Base-by-base conservation (phyloP, 1,284 basidiomycete genomes). In the Thelephora terrestris region DNA sequence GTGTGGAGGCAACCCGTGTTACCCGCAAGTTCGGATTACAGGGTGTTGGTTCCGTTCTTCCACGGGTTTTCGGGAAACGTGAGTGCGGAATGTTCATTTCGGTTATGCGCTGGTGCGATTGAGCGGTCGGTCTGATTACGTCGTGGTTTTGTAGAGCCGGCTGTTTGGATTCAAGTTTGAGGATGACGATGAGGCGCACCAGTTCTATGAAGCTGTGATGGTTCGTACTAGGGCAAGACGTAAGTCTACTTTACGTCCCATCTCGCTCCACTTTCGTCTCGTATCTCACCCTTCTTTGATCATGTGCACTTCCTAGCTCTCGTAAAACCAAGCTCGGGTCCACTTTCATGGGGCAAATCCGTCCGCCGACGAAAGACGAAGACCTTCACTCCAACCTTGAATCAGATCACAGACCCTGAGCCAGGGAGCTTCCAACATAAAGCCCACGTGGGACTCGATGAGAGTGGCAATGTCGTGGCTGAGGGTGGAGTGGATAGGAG, bases 41-140 rank as follows among this genome's bases (percentile, higher is more conserved):
- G 81, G 57, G 76, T 87, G 57, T 92, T 96, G 64, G 82, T 87
- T 53, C 87, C 91, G 2, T 96, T 94, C 71, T 96, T 96, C 69
- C 92, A 96, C 65, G 76, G 82, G 27, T 94, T 94, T 64, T 78
- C 79, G 27, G 89, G 87, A 39, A 81, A 85, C 68, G 91, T 92
- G 60, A 59, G 83, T 69, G 20, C 32, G 23, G 18, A 23, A 25
- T 38, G 25, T 48, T 24, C 50, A 18, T 42, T 37, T 42, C n/a
- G 16, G 9, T 42, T 21, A n/a, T 42, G 17, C 18, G 10, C n/a
- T 6, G 9, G 4, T 32, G 29, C 14, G 29, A 12, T 20, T 21
- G 39, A 42, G 39, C 9, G 39, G 39, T 18, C 5, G 14, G 5
- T 3, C 17, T 42, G n/a, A 18, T 42, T 21, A 10, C n/a, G 20